Evolutionary conservation across 164 flowering plant genomes (phyloP), one percentile per base, ranked within the genome.

Genomic region (Nelumbo lutea): DNA sequence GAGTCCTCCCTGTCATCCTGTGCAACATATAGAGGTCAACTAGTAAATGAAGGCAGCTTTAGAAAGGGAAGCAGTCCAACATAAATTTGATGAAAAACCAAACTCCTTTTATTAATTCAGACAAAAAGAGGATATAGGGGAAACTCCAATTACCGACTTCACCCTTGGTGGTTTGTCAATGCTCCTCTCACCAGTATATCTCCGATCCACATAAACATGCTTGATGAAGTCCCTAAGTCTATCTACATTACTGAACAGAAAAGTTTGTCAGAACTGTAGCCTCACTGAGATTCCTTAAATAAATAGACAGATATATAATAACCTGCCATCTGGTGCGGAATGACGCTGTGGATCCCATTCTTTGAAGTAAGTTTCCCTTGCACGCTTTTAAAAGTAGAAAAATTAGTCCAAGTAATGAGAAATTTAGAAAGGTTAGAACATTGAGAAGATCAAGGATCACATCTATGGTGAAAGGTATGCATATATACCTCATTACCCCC

Each of bases 121-220:
- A 27, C 2, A 11, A 44, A 50, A 41, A 13, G 15, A 11, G 4
- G 57, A 53, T 27, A 4, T 9, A 4, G 57, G 14, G n/a, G 14
- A 9, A 67, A 62, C 27, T 5, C 46, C 64, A 56, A 70, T 65
- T 78, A 89, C 96, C 88, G 66, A 73, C 72, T 78, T 86, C 56
- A 15, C 83, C 78, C 87, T 84, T 48, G 90, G 91, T 67, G 98
- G 93, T 81, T 80, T 88, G 62, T 88, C 96, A 74, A 52, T 65
- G 73, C 72, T 79, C 83, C 81, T 90, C 68, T 88, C 99, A 60
- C 98, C 99, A 58, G 83, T 79, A 66, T 82, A 96, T 87, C 95
- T 89, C 80, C 88, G 86, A 75, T 96, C 98, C 72, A 87, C 96
- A 73, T 90, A 96, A 43, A 85, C 90, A 84, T 96, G 99, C 81